A percentile compares a stretch with the other conserved stretches of the same genome.
Conservation (phyloP, 2,329 filamentous ascomycete species). For the Fusarium chaquense region DNA sequence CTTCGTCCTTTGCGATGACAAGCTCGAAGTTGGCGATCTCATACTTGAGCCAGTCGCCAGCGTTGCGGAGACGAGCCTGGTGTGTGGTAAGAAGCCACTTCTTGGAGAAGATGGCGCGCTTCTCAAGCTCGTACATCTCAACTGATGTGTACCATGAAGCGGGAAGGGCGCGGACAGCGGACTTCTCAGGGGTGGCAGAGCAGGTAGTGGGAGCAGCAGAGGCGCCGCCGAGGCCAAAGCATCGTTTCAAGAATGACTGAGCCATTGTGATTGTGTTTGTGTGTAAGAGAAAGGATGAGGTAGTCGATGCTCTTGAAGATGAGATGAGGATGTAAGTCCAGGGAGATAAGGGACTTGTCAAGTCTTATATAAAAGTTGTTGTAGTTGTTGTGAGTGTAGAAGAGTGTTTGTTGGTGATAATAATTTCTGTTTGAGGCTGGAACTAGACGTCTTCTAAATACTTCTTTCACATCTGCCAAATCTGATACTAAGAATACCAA, state of each 20-base stretch:
- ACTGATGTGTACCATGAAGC: constrained; percentile 64
- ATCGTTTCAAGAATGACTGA: constrained; percentile 51
- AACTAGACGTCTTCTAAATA: constrained; percentile 43
- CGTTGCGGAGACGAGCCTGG: constrained; percentile 61
- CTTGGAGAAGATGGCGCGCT: constrained; percentile 67
- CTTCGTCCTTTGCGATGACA: constrained; percentile 63
- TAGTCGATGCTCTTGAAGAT: constrained; percentile 21
- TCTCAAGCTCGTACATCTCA: constrained; percentile 69
- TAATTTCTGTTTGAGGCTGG: constrained; percentile 26
- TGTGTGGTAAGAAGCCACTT: constrained; percentile 69
- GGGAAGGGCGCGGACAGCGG: constrained; percentile 57
- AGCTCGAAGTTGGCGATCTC: constrained; percentile 68
- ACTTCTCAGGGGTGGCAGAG: constrained; percentile 33
- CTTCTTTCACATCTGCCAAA: constrained; percentile 24
- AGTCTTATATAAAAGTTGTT: constrained; percentile 33
- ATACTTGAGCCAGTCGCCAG: constrained; percentile 69
- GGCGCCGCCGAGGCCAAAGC: constrained; percentile 55
- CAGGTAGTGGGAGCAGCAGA: constrained; percentile 25
- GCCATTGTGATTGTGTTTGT: constrained; percentile 40
- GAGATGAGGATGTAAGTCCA: constrained; percentile 1
- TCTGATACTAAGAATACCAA: constrained; percentile 33
- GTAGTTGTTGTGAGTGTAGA: constrained; percentile 14
- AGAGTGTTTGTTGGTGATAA: constrained; percentile 34
- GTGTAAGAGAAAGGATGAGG: constrained; percentile 10
- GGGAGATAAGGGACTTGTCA: constrained; percentile 6